phyloP scores from a whole-genome alignment of 805 yeast genomes.

The Monosporozyma solicola region DNA sequence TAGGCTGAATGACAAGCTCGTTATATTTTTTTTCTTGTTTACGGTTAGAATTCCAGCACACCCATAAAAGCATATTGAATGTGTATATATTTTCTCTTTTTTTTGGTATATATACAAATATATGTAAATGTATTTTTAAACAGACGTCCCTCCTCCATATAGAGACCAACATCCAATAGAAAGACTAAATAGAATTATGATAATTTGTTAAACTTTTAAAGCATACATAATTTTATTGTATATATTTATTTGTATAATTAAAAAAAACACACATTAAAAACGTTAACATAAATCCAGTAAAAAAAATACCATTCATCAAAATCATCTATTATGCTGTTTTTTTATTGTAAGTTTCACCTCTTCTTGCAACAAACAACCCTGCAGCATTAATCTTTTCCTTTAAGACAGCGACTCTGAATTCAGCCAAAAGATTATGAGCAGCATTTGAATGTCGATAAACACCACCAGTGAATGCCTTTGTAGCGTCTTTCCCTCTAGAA shows the following conservation, averaged over 20 bases:
- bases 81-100: background rate
- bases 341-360: constrained; percentile 27
- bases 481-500: constrained; percentile 73
- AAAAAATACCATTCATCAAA: background rate
- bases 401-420: constrained; percentile 74
- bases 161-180: background rate
- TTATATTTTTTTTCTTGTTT: background rate
- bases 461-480: constrained; percentile 78
- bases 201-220: background rate
- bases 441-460: constrained; percentile 81
- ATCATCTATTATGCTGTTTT: constrained; percentile 2
- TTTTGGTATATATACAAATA: background rate
- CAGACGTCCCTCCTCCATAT: background rate
- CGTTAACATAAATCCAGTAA: background rate
- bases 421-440: constrained; percentile 73
- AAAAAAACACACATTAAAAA: background rate
- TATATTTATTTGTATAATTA: background rate
- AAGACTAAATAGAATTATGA: no score
- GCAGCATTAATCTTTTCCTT: constrained; percentile 54
- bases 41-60: background rate
- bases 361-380: constrained; percentile 34
- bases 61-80: background rate
- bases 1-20: background rate
- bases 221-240: background rate
- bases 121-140: background rate